Percentiles rank a stretch among this genome's conserved stretches.
These are phyloP conservation scores for Trichaptum fuscoviolaceum DNA, from an alignment of 768 basidiomycete species.

Conservation along the genomic window DNA sequence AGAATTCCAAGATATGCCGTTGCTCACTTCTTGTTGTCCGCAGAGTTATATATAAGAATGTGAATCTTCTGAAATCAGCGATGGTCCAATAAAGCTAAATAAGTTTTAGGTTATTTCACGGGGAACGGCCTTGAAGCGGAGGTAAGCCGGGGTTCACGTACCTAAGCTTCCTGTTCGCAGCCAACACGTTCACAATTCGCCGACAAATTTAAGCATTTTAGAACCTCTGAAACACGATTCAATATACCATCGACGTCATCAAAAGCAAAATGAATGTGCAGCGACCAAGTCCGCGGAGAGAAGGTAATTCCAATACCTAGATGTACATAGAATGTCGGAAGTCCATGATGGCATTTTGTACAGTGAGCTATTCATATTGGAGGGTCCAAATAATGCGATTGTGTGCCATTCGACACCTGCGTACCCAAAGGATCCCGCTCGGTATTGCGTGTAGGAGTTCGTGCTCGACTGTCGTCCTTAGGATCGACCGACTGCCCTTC, in stretches of 20 bases:
- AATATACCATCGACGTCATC: not conserved
- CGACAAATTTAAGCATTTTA: not conserved
- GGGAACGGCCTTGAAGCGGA: no score
- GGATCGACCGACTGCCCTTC: not conserved
- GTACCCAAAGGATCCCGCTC: not conserved
- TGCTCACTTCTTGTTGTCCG: no score
- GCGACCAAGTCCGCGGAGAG: not conserved
- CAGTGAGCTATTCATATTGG: not conserved
- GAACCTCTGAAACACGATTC: not conserved
- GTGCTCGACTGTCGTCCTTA: not conserved
- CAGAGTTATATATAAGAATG: no score
- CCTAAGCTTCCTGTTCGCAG: no score
- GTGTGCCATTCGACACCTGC: not conserved
- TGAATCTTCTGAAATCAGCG: no score
- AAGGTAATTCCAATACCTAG: not conserved
- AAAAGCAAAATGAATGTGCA: not conserved
- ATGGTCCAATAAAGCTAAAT: no score
- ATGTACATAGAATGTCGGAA: not conserved
- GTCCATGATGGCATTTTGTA: not conserved
- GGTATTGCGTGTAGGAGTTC: not conserved
- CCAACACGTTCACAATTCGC: not conserved
- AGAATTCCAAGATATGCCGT: no score
- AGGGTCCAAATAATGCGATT: not conserved
- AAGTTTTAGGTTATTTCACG: no score
- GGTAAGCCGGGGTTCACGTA: no score